phyloP scores from a whole-genome alignment of 176 grass and related monocot genomes.

The Saccharum officinarum region DNA sequence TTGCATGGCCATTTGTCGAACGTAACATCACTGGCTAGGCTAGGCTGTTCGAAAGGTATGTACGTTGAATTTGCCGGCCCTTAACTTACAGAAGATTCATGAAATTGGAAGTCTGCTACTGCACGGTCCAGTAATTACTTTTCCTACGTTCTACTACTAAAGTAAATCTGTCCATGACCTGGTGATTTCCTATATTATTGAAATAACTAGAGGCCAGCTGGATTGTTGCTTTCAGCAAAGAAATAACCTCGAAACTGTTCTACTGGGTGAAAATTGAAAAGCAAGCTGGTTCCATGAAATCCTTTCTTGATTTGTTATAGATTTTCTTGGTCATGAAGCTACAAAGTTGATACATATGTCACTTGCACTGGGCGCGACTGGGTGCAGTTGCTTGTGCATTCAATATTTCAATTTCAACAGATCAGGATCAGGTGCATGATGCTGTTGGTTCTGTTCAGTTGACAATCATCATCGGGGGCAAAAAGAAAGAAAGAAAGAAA shows the following conservation, averaged over 20 bases:
- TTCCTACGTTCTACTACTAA: too few species aligned
- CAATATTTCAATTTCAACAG: not conserved
- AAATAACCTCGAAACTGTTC: not conserved
- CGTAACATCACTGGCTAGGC: not conserved
- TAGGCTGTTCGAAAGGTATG: not conserved
- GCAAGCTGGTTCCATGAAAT: not conserved
- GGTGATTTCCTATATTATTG: not conserved
- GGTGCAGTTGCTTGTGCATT: not conserved
- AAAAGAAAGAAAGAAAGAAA: too few species aligned
- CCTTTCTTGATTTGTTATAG: not conserved
- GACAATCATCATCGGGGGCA: not conserved
- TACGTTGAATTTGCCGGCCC: not conserved
- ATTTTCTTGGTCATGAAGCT: not conserved
- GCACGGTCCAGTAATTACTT: not conserved
- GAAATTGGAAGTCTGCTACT: not conserved
- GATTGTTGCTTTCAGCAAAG: not conserved
- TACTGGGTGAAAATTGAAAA: not conserved
- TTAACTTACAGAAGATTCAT: not conserved
- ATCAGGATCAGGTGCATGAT: not conserved
- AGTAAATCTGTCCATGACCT: not conserved
- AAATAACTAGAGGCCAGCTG: not conserved
- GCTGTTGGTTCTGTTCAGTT: not conserved
- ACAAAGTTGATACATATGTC: not conserved
- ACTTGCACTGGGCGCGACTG: not conserved
- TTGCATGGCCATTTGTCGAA: not conserved